Evolutionary conservation across 2,329 filamentous ascomycete species (phyloP), one percentile per base, ranked within the genome.

Genomic region (Periconia macrospinosa): DNA sequence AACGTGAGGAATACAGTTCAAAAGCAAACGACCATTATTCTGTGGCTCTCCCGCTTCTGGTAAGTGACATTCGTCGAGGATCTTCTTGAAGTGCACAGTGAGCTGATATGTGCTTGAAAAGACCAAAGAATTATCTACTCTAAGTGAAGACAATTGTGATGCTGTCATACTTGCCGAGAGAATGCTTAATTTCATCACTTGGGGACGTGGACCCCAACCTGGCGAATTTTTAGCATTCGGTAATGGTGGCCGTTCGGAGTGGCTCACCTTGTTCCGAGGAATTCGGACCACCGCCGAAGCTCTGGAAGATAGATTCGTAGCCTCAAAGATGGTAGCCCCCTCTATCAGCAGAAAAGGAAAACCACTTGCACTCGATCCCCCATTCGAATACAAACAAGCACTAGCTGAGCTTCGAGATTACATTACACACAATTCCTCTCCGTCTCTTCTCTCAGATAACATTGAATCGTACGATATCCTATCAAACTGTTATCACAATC

Each of bases 191-290:
- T 65, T 67, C 41, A 55, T 69, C 18, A 51, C 30, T 15, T 67
- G 62, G 60, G 65, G 61, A 6, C 57, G 59, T 14, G 66, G 66
- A 2, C 66, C 66, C 1, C 58, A 63, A 35, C 58, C 62, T 5
- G 67, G 65, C 7, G 66, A 70, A 47, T 70, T 62, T 40, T 63
- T 70, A 15, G 66, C 67, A 7, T 70, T 70, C 20, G 62, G 63
- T n/a, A 49, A 54, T 20, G 52, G 59, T 2, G 58, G 58, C 30
- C 61, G 45, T 30, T 69, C 67, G 15, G 63, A 70, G 23, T 70
- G 66, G 66, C 57, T 70, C n/a, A 45, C 65, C 40, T 66, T 70
- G 63, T 69, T 70, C 19, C 61, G 65, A 30, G 67, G 66, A 1
- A 61, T 70, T 3, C 58, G 62, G 19, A 65, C 62, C 1, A 70